Base-by-base conservation (phyloP, 2,329 filamentous ascomycete species). In the Fusarium staphyleae region DNA sequence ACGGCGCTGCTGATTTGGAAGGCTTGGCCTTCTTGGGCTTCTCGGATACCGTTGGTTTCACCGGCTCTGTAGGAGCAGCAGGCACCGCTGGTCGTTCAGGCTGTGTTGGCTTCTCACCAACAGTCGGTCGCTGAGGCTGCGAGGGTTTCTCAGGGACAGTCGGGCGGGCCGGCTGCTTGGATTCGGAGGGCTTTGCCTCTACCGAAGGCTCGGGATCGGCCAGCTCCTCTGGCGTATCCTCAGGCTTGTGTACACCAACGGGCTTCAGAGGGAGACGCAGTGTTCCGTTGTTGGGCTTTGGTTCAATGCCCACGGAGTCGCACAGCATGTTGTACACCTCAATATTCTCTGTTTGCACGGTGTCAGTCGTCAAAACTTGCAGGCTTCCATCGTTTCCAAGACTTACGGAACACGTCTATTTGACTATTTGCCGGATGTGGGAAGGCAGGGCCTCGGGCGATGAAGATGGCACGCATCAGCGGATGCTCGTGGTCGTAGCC, bases 261-360 rank as follows among this genome's bases (percentile, higher is more conserved):
- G 87, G 78, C 52, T 80, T 81, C 18, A 93, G 75, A 0, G 90
- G 90, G 11, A 93, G 80, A 10, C 87, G 81, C 5, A 97, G 76
- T 0, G 92, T 96, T 42, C 93, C 93, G 69, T 98, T 98, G 71
- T 96, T 97, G 1, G 90, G 84, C 47, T 81, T 81, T 0, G 92
- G 90, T 3, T 70, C 72, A 51, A 98, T 77, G 11, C 88, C 87
- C 19, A 98, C 75, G 0, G 90, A 93, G 74, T 97, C 93, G 71
- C 93, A 97, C 36, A 98, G 75, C 57, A 98, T 90, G 68, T 96
- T 96, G 76, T 98, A 98, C 8, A 98, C 89, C 67, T 97, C 90
- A 53, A 86, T 93, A 62, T 98, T 98, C 83, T 97, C 90, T 93
- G 65, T 96, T 89, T 91, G 65, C 18, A 5, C 5, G 5, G 10